Percentiles rank a stretch among this genome's conserved stretches.
phyloP scores from a whole-genome alignment of 1,284 basidiomycete genomes.

The Ganoderma leucocontextum region DNA sequence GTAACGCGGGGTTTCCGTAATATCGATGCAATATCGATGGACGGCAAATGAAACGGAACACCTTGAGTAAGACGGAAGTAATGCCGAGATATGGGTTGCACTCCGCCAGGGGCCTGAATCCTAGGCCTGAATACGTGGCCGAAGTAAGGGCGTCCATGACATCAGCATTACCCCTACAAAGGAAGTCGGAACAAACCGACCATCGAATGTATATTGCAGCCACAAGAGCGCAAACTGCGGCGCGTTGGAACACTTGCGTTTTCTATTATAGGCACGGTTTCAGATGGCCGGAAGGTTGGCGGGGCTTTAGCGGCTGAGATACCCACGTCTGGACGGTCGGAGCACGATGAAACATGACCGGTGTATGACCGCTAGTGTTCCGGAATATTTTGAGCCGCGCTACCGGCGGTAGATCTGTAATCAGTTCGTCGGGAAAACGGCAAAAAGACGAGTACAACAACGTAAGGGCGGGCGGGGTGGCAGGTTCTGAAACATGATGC shows the following conservation, averaged over 20 bases:
- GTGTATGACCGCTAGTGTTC: background rate
- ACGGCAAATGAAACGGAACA: background rate
- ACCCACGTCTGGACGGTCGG: background rate
- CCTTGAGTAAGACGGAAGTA: constrained; percentile 2
- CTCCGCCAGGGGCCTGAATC: background rate
- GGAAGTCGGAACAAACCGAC: background rate
- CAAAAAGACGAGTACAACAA: background rate
- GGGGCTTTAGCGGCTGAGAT: background rate
- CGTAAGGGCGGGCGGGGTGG: background rate
- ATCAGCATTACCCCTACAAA: background rate
- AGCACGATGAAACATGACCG: background rate
- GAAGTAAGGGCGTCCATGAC: background rate
- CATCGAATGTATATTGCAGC: background rate
- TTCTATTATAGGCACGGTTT: background rate
- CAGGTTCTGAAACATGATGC: constrained; percentile 1
- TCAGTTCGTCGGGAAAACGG: background rate
- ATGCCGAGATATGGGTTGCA: background rate
- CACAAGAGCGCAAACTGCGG: background rate
- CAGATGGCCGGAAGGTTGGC: background rate
- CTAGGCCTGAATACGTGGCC: background rate
- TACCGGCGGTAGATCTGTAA: background rate
- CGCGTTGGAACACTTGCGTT: background rate
- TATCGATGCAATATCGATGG: background rate
- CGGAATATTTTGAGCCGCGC: background rate
- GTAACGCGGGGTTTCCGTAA: background rate